These are phyloP conservation scores for Lentinula guzmanii DNA, from an alignment of 768 basidiomycete genomes.

Conservation along the genomic window DNA sequence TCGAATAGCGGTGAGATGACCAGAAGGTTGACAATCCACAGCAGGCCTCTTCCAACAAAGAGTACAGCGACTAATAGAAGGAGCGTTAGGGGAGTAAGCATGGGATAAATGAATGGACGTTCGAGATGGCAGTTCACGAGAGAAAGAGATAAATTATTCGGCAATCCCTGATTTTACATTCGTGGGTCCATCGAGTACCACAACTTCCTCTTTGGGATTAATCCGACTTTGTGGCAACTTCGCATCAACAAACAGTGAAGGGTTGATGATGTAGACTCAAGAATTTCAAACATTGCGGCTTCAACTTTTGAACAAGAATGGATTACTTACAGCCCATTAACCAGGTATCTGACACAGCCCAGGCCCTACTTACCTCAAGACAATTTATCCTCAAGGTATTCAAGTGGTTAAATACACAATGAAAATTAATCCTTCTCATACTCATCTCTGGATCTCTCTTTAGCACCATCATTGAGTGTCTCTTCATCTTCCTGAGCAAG, in stretches of 20 bases:
- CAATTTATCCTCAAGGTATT: no score
- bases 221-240: background rate
- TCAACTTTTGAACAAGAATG: no score
- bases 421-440: no score
- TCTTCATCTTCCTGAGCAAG: no score
- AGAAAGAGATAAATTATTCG: background rate
- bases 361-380: no score
- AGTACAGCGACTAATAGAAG: conserved; percentile 15
- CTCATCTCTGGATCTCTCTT: no score
- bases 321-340: no score
- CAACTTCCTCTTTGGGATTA: conserved; percentile 3
- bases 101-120: background rate
- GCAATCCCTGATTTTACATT: background rate
- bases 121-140: background rate
- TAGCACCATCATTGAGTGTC: no score
- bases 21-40: conserved; percentile 39
- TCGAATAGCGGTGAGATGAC: conserved; percentile 39
- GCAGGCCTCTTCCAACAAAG: conserved; percentile 26
- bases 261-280: no score
- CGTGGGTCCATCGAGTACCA: background rate
- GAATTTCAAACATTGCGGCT: no score
- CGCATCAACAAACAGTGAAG: background rate
- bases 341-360: no score
- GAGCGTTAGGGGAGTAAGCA: background rate
- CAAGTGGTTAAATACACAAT: no score